Evolutionary conservation across 345 rosid species (phyloP).

Genomic region (Camelina hispida): DNA sequence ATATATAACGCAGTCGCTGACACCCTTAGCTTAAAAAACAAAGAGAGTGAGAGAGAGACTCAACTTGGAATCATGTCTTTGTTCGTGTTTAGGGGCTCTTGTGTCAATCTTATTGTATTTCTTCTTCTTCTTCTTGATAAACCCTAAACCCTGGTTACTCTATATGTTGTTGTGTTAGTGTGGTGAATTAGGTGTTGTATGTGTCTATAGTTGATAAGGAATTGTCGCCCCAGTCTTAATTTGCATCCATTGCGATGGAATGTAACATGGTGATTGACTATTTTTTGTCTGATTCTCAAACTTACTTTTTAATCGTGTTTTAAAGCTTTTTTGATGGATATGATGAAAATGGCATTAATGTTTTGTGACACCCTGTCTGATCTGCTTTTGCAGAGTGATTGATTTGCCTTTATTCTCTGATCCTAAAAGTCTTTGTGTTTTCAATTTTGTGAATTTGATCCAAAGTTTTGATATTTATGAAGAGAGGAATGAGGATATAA

Average conservation of each 20-base stretch:
- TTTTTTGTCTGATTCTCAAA: constrained; percentile 36
- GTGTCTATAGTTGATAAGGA: constrained; percentile 44
- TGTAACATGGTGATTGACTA: constrained; percentile 85
- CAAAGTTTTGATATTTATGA: too few relatives aligned
- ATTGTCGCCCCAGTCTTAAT: constrained; percentile 98
- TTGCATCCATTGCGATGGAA: constrained; percentile 45
- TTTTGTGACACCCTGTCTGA: constrained; percentile 70
- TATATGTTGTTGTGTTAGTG: neutral
- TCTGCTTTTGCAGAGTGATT: constrained; percentile 47
- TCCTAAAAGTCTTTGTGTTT: too few relatives aligned
- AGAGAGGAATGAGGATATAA: too few relatives aligned
- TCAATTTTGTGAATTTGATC: too few relatives aligned
- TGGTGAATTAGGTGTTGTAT: neutral
- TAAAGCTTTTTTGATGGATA: neutral
- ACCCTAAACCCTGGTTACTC: neutral
- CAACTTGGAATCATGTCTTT: neutral
- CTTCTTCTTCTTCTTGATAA: neutral
- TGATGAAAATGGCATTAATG: constrained; percentile 47
- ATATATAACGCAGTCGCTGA: neutral
- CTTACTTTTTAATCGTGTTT: too few relatives aligned
- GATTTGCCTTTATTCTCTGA: too few relatives aligned
- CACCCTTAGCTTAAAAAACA: neutral
- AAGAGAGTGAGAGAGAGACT: neutral
- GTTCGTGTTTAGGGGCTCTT: neutral
- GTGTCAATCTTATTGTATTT: neutral